Conservation (phyloP, 1,284 basidiomycete species). For the Tilletia caries region DNA sequence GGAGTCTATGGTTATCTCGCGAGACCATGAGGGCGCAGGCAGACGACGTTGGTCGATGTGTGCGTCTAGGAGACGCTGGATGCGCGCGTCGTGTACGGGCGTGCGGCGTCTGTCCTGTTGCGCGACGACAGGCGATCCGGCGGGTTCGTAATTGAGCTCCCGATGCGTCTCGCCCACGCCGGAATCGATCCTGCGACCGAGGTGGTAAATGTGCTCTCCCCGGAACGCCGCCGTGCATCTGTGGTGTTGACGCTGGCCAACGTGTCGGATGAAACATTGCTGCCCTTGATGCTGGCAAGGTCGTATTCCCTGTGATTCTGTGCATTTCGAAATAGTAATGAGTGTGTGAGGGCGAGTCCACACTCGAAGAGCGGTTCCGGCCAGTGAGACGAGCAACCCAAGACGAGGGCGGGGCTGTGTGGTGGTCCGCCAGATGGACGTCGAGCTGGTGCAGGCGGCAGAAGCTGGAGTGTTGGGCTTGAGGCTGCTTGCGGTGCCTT, state of each 20-base stretch:
- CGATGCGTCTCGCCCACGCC: background rate
- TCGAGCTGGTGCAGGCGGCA: too few relatives aligned
- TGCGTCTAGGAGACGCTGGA: background rate
- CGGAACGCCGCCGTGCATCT: background rate
- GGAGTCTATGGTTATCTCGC: constrained; percentile 7
- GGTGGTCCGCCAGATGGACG: too few relatives aligned
- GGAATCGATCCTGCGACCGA: constrained; percentile 9
- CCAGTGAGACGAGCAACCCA: constrained; percentile 8
- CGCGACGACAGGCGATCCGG: background rate
- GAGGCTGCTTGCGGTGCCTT: too few relatives aligned
- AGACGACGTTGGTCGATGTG: background rate
- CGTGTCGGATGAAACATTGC: constrained; percentile 6
- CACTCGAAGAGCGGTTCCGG: constrained; percentile 7
- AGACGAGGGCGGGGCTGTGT: background rate
- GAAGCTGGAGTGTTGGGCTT: too few relatives aligned
- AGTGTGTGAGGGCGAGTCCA: background rate
- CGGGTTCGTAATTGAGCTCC: background rate
- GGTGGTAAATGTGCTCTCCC: constrained; percentile 1
- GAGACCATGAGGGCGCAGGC: background rate
- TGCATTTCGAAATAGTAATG: background rate
- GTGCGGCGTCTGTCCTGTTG: background rate
- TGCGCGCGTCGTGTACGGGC: background rate
- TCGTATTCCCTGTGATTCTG: background rate
- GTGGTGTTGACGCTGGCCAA: background rate
- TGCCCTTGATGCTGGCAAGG: constrained; percentile 5